Base-by-base conservation (phyloP, 2,329 filamentous ascomycete species). In the Stemphylium vesicarium region DNA sequence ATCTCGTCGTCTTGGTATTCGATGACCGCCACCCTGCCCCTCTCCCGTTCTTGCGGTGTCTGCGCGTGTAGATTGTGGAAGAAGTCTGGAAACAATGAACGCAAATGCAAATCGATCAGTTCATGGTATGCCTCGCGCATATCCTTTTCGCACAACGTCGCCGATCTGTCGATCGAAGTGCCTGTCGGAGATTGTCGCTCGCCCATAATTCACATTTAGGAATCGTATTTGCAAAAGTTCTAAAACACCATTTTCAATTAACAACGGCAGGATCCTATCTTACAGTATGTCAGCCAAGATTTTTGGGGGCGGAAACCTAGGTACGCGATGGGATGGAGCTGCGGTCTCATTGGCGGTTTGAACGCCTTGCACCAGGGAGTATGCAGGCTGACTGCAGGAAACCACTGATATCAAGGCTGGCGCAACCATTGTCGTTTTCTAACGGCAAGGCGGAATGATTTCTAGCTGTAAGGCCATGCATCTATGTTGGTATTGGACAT, bases 141-240 rank as follows among this genome's bases (percentile, higher is more conserved):
- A 26, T 51, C 49, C 37, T 51, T 26, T 7, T 51, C 49, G 40
- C 49, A 45, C 15, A 51, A 43, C 15, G 49, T 51, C 10, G 33
- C 29, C 37, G 49, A 36, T 12, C 49, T 26, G 15, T 44, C 49
- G 16, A 22, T 44, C 49, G 33, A 51, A 20, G 16, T 9, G 35
- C 18, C 31, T 13, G 31, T n/a, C 9, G 41, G 41, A 4, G 31
- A 44, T 10, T 15, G 16, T 33, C 22, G 18, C 16, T 35, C 41
- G 31, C 32, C 41, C 41, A 44, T 44, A 18, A 22, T 42, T 31
- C 9, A n/a, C 39, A 18, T 18, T 42, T 18, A 5, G n/a, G 31
- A 13, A 13, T 12, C 13, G 11, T 9, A 4, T n/a, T n/a, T 13
- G 13, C 18, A 8, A 11, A 12, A n/a, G 33, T 4, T 13, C n/a